Evolutionary conservation across 345 rosid genomes (phyloP).

Genomic region (Syzygium aqueum): DNA sequence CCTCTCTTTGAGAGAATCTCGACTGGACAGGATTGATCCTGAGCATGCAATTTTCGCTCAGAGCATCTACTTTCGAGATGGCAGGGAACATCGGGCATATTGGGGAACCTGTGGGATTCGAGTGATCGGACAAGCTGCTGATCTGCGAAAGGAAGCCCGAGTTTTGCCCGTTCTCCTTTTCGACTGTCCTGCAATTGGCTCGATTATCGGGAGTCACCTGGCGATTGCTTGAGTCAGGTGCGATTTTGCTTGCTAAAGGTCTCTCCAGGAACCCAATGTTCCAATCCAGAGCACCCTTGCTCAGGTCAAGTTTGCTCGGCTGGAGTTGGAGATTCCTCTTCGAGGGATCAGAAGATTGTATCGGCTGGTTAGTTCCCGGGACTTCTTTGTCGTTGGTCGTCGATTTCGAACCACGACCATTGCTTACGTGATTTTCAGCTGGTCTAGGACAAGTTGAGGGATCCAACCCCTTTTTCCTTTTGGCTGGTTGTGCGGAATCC

Average conservation of each 20-base stretch:
- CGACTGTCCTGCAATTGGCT: not conserved
- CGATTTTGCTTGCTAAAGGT: not conserved
- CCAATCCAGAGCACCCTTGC: not conserved
- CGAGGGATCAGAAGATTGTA: not conserved
- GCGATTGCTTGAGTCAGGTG: not conserved
- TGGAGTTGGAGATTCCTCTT: not conserved
- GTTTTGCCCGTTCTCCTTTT: not conserved
- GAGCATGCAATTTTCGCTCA: constrained; percentile 16
- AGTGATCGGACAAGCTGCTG: not conserved
- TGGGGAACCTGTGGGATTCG: constrained; percentile 17
- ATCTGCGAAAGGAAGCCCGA: not conserved
- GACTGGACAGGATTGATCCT: constrained; percentile 19
- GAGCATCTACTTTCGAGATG: constrained; percentile 12
- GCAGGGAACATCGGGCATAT: constrained; percentile 3
- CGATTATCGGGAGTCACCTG: not conserved
- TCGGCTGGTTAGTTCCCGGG: not conserved
- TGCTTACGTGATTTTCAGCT: not conserved
- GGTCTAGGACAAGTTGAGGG: not conserved
- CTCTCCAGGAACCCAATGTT: not conserved
- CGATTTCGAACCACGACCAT: not conserved
- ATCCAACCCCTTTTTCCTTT: constrained; percentile 2
- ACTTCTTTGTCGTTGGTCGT: not conserved
- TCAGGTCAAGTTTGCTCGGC: not conserved
- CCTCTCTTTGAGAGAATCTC: not conserved
- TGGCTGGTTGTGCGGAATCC: not conserved